Evolutionary conservation across 139 green algal species (phyloP).

Genomic region (Choricystis sp.): DNA sequence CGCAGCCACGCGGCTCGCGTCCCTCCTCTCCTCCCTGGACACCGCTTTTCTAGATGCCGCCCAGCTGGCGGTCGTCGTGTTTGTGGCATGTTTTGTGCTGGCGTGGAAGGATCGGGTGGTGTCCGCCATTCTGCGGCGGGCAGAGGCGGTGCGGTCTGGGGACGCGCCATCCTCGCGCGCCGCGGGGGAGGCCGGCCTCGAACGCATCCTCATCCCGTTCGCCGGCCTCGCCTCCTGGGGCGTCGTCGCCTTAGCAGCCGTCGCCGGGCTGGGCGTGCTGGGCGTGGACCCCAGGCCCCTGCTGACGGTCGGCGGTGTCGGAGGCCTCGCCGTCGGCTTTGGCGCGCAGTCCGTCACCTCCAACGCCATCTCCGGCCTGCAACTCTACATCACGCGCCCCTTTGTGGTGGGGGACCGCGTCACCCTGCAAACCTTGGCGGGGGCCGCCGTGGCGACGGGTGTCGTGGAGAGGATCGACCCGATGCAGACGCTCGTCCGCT

Average conservation of each 20-base stretch:
- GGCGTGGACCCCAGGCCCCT: conserved; percentile 19
- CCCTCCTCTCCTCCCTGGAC: background rate
- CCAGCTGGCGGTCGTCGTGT: background rate
- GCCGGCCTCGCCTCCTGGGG: conserved; percentile 11
- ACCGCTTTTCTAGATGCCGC: background rate
- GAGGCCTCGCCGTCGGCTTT: conserved; percentile 17
- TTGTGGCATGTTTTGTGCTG: conserved; percentile 6
- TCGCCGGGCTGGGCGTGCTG: conserved; percentile 4
- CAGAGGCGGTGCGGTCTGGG: background rate
- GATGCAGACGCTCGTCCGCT: conserved; percentile 14
- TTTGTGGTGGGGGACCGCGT: conserved; percentile 18
- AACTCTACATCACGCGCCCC: conserved; percentile 10
- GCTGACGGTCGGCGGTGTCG: conserved; percentile 16
- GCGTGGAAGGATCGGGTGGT: conserved; percentile 14
- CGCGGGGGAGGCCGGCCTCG: background rate
- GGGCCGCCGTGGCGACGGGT: conserved; percentile 5
- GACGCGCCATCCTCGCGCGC: background rate
- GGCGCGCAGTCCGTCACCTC: conserved; percentile 15
- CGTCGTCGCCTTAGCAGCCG: background rate
- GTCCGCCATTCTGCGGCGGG: background rate
- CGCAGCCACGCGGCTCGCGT: background rate
- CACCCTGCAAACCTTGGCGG: conserved; percentile 9
- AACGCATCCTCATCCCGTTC: conserved; percentile 9
- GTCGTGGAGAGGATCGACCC: conserved; percentile 14
- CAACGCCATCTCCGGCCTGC: conserved; percentile 14